Conservation (phyloP, 2,329 filamentous ascomycete genomes). For the Monosporascus sp. region DNA sequence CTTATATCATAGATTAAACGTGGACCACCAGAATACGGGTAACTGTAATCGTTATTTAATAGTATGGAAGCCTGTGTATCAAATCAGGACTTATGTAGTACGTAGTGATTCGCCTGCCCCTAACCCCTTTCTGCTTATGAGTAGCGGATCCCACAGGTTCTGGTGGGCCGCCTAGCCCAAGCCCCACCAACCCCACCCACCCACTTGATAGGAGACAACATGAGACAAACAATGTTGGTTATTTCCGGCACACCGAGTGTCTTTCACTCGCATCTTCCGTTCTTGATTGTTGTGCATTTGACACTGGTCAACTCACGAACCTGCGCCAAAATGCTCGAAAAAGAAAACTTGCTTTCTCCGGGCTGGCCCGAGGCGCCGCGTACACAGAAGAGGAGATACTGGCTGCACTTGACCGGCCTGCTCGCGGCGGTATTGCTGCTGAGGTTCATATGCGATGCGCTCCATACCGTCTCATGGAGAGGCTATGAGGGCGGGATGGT, state of each 20-base stretch:
- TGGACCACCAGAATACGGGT: too few relatives aligned
- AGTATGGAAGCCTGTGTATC: too few relatives aligned
- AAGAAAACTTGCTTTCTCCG: neutral
- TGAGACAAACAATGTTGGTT: neutral
- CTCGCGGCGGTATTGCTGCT: neutral
- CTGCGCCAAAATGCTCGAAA: neutral
- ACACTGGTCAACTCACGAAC: too few relatives aligned
- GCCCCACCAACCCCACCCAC: too few relatives aligned
- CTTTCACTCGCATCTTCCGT: neutral
- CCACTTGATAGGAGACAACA: too few relatives aligned
- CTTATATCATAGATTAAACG: too few relatives aligned
- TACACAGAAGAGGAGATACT: neutral
- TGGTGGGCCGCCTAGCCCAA: too few relatives aligned
- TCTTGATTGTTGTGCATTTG: neutral
- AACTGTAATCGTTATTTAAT: too few relatives aligned
- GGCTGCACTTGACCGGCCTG: neutral
- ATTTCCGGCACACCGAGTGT: neutral
- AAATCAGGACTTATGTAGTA: too few relatives aligned
- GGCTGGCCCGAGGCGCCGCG: neutral
- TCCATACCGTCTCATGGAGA: neutral
- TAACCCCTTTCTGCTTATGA: neutral
- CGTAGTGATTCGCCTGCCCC: neutral
- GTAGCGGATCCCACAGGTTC: neutral
- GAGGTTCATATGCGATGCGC: neutral
- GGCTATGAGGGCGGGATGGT: neutral